Percentiles rank a stretch among this genome's conserved stretches.
Conservation (phyloP, 345 rosid species). For the Camelina sativa region DNA sequence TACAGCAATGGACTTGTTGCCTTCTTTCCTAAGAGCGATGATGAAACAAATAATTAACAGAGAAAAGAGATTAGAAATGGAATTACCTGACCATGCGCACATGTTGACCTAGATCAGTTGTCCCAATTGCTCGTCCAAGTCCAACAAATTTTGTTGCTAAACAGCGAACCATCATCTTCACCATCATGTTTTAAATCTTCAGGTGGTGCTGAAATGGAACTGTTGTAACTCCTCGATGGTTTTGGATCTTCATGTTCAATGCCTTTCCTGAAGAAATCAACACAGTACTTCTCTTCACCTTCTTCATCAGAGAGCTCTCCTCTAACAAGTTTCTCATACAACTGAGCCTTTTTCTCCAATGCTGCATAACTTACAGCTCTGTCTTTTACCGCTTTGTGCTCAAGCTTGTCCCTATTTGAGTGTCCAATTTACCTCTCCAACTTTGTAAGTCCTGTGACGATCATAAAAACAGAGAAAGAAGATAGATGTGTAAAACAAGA, state of each 20-base stretch:
- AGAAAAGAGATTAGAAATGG: too few species aligned
- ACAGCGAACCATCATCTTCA: constrained; percentile 49
- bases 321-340: constrained; percentile 77
- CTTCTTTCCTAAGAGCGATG: background rate
- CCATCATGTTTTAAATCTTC: constrained; percentile 45
- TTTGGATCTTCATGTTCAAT: constrained; percentile 48
- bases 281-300: constrained; percentile 86
- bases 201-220: constrained; percentile 40
- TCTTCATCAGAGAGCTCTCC: constrained; percentile 95
- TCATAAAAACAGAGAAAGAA: background rate
- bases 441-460: constrained; percentile 78
- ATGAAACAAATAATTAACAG: background rate
- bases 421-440: constrained; percentile 93
- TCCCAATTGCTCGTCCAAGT: constrained; percentile 57
- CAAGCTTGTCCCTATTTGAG: constrained; percentile 98
- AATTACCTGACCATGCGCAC: too few species aligned
- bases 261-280: constrained; percentile 80
- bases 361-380: constrained; percentile 87
- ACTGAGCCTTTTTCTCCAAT: constrained; percentile 83
- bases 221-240: constrained; percentile 36
- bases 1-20: background rate
- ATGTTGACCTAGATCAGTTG: too few species aligned
- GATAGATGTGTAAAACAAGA: constrained; percentile 19
- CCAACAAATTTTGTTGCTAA: constrained; percentile 55
- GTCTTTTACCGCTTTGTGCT: constrained; percentile 79